Conservation (phyloP, 352 stramenopile genomes). For the Globisporangium parvum region DNA sequence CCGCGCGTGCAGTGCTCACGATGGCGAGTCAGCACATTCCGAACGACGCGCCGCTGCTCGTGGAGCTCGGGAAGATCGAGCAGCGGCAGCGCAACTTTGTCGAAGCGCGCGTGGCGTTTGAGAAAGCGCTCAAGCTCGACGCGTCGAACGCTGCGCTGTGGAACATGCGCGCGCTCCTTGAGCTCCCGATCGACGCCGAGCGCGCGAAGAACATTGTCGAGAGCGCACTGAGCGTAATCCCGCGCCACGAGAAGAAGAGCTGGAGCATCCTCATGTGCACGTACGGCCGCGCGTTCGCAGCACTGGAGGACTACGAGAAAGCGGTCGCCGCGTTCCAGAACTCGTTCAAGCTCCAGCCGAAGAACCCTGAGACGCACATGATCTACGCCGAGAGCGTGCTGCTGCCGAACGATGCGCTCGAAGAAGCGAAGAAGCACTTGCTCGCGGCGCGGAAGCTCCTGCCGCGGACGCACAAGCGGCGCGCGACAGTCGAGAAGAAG, state of each 20-base stretch:
- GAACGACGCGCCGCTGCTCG: slow-evolving; percentile 58
- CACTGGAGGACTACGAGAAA: slow-evolving; percentile 61
- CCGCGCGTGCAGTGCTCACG: slow-evolving; percentile 55
- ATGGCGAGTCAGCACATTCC: slow-evolving; percentile 62
- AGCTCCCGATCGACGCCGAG: slow-evolving; percentile 57
- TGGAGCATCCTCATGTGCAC: slow-evolving; percentile 84
- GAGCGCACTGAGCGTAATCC: slow-evolving; percentile 54
- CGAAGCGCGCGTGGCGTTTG: slow-evolving; percentile 49
- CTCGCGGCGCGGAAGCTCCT: slow-evolving; percentile 55
- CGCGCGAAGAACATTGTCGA: slow-evolving; percentile 73
- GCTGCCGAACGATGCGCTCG: slow-evolving; percentile 62
- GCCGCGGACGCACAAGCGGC: slow-evolving; percentile 43
- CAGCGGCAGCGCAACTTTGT: slow-evolving; percentile 57
- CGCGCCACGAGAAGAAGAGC: slow-evolving; percentile 76
- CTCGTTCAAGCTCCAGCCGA: slow-evolving; percentile 70
- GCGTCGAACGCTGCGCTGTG: slow-evolving; percentile 55
- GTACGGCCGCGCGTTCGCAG: slow-evolving; percentile 68
- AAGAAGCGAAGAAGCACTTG: slow-evolving; percentile 68
- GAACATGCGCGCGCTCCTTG: slow-evolving; percentile 78
- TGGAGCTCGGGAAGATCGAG: slow-evolving; percentile 81
- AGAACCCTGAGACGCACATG: slow-evolving; percentile 82
- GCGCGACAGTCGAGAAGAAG: slow-evolving; percentile 52
- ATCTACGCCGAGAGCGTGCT: slow-evolving; percentile 80
- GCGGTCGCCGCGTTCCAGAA: slow-evolving; percentile 73
- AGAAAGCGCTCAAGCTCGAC: slow-evolving; percentile 75